A percentile compares a stretch with the other conserved stretches of the same genome.
Conservation (phyloP, 768 basidiomycete genomes). For the Serpula lacrymans region DNA sequence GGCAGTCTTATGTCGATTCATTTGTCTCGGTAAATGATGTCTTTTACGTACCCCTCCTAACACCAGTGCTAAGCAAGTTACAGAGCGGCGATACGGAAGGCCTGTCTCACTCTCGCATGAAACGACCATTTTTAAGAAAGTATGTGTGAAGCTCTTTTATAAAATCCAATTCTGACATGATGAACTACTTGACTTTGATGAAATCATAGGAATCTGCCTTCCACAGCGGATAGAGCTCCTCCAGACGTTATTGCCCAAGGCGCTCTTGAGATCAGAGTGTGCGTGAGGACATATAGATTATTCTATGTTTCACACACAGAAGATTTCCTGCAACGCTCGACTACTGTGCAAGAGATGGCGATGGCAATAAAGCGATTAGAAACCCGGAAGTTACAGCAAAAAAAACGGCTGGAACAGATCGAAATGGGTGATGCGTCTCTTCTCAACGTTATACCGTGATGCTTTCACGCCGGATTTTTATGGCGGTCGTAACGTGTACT, state of each 20-base stretch:
- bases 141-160: constrained; percentile 24
- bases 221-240: constrained; percentile 18
- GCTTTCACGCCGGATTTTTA: too few species aligned
- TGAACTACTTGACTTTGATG: constrained; percentile 3
- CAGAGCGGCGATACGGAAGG: constrained; percentile 60
- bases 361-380: constrained; percentile 13
- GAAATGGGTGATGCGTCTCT: constrained; percentile 1
- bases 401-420: constrained; percentile 22
- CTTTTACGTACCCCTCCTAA: neutral
- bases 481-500: too few species aligned
- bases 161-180: constrained; percentile 1
- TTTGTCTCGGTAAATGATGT: constrained; percentile 56
- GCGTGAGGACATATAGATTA: constrained; percentile 75
- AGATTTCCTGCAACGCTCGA: constrained; percentile 54
- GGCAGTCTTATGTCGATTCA: constrained; percentile 78
- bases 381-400: constrained; percentile 12
- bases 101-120: constrained; percentile 42
- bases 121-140: constrained; percentile 66
- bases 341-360: constrained; percentile 38
- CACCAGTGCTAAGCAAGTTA: neutral
- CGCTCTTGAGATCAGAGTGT: constrained; percentile 79
- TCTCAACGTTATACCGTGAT: too few species aligned
- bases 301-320: constrained; percentile 75
- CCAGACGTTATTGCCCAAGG: constrained; percentile 51
- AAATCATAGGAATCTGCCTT: constrained; percentile 19